A percentile compares a stretch with the other conserved stretches of the same genome.
phyloP scores from a whole-genome alignment of 2,329 filamentous ascomycete genomes.

The Elsinoe arachidis region DNA sequence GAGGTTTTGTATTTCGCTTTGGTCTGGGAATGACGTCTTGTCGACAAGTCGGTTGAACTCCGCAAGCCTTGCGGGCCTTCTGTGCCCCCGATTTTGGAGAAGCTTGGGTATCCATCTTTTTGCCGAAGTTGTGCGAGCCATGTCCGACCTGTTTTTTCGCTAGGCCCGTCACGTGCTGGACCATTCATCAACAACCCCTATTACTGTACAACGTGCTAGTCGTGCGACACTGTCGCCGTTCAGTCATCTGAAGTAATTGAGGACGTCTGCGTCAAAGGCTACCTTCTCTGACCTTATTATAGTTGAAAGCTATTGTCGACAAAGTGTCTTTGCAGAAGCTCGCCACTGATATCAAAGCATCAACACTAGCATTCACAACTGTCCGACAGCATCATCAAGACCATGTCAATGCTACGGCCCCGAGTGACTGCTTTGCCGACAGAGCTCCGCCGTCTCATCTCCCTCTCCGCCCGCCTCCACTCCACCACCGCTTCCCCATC shows the following conservation, averaged over 20 bases:
- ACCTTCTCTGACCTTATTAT: no score
- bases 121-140: neutral
- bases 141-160: neutral
- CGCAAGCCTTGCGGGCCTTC: neutral
- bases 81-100: neutral
- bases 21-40: neutral
- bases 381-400: neutral
- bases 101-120: neutral
- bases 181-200: no score
- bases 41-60: neutral
- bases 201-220: no score
- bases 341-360: neutral
- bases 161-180: no score
- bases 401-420: neutral
- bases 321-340: neutral
- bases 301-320: no score
- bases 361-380: neutral
- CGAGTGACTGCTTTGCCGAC: neutral
- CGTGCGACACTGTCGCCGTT: no score
- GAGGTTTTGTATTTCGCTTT: no score
- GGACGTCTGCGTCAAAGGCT: no score
- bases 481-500: constrained; percentile 6
- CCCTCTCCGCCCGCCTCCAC: neutral
- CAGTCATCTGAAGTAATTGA: no score
- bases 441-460: constrained; percentile 3